These are phyloP conservation scores for Termitomyces sp. DNA, from an alignment of 768 basidiomycete genomes.

Conservation along the genomic window DNA sequence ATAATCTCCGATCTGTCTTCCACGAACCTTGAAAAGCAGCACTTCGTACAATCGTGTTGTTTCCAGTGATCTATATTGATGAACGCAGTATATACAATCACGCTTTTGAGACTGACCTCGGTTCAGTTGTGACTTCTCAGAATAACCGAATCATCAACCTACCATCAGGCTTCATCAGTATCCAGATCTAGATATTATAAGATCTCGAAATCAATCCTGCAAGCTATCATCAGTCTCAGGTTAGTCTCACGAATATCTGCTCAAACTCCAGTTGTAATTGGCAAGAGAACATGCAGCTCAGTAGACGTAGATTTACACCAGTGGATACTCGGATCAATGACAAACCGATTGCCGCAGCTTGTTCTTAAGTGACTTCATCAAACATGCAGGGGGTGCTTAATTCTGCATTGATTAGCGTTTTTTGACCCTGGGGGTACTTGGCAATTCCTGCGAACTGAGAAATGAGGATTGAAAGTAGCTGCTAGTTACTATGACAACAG, in stretches of 20 bases:
- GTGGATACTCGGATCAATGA: no score
- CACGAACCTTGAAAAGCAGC: background rate
- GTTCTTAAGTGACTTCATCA: no score
- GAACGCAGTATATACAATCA: background rate
- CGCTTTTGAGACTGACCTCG: background rate
- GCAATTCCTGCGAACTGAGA: no score
- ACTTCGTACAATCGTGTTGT: background rate
- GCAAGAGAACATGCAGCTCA: background rate
- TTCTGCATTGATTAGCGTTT: no score
- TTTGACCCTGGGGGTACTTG: no score
- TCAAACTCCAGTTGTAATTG: background rate
- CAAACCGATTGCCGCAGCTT: no score
- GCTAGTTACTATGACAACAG: no score
- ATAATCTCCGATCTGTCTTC: slow-evolving; percentile 2
- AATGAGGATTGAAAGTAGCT: no score
- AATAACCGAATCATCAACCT: background rate
- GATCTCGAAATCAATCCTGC: background rate
- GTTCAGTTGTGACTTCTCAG: background rate
- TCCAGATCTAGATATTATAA: background rate
- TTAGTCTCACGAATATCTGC: no score
- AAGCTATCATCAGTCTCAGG: background rate
- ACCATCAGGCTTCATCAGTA: background rate
- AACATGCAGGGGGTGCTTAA: no score
- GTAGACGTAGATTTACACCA: background rate
- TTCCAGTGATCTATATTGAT: background rate